Percentiles rank a stretch among this genome's conserved stretches.
Evolutionary conservation across 2,329 filamentous ascomycete genomes (phyloP).

Genomic region (Nothophoma quercina): DNA sequence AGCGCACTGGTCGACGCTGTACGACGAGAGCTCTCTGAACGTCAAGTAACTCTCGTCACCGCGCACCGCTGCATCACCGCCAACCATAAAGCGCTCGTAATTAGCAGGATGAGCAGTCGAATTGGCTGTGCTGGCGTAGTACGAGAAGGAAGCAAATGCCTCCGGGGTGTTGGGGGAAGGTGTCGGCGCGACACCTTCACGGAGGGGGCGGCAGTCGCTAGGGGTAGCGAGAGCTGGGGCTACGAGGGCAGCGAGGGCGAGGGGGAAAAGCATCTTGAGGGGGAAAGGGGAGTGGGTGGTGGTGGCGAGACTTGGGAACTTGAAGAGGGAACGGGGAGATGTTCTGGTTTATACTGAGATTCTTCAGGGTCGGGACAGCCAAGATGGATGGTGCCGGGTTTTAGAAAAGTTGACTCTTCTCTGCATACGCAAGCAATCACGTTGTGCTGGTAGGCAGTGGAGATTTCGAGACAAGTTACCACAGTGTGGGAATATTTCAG

Average conservation of each 20-base stretch:
- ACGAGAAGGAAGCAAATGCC: background rate
- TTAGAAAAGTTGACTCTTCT: too few species aligned
- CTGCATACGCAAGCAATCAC: too few species aligned
- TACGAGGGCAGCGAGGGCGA: background rate
- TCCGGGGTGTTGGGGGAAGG: slow-evolving; percentile 6
- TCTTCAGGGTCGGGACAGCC: too few species aligned
- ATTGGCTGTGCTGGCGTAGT: background rate
- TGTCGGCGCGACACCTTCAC: background rate
- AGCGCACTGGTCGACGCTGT: background rate
- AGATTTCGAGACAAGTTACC: too few species aligned
- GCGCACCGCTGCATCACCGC: background rate
- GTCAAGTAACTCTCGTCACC: background rate
- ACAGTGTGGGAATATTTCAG: too few species aligned
- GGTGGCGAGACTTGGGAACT: too few species aligned
- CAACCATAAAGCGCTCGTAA: background rate
- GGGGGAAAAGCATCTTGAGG: background rate
- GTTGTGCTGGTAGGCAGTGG: too few species aligned
- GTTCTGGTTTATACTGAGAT: background rate
- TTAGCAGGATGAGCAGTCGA: background rate
- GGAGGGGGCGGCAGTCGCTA: background rate
- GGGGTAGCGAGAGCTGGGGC: background rate
- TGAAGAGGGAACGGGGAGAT: background rate
- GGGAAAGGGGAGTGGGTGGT: too few species aligned
- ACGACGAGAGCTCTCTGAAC: background rate
- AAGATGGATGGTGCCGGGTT: too few species aligned